Evolutionary conservation across 345 rosid species (phyloP).

Genomic region (Populus euphratica): DNA sequence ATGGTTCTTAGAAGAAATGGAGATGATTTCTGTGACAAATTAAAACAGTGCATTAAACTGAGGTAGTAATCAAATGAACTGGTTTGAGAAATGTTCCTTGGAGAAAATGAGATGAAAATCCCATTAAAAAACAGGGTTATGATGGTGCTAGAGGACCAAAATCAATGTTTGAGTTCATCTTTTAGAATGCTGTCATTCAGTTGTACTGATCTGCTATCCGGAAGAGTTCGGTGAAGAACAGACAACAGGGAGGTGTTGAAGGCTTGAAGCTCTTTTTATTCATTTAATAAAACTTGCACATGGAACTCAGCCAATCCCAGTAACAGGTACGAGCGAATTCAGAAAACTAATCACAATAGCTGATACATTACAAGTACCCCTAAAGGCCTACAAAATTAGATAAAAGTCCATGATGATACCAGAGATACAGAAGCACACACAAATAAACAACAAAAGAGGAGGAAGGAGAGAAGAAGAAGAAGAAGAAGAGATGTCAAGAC

Average conservation of each 20-base stretch:
- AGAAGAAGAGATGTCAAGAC: background rate
- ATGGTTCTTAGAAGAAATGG: background rate
- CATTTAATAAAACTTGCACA: background rate
- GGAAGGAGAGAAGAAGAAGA: background rate
- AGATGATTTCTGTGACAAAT: background rate
- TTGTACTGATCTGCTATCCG: background rate
- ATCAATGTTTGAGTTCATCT: background rate
- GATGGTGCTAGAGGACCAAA: background rate
- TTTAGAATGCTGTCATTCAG: background rate
- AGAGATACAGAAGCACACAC: background rate
- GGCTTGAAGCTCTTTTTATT: background rate
- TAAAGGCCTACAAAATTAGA: background rate
- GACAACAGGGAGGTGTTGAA: background rate
- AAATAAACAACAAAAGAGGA: background rate
- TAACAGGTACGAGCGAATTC: background rate
- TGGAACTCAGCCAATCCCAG: background rate
- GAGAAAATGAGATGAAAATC: background rate
- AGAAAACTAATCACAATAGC: background rate
- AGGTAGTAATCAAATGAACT: background rate
- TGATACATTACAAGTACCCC: background rate
- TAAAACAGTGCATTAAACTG: background rate
- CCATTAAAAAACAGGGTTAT: background rate
- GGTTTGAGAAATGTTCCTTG: background rate
- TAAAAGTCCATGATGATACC: background rate
- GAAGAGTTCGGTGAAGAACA: background rate